phyloP scores from a whole-genome alignment of 768 basidiomycete species.

The Calocybe cyanea region DNA sequence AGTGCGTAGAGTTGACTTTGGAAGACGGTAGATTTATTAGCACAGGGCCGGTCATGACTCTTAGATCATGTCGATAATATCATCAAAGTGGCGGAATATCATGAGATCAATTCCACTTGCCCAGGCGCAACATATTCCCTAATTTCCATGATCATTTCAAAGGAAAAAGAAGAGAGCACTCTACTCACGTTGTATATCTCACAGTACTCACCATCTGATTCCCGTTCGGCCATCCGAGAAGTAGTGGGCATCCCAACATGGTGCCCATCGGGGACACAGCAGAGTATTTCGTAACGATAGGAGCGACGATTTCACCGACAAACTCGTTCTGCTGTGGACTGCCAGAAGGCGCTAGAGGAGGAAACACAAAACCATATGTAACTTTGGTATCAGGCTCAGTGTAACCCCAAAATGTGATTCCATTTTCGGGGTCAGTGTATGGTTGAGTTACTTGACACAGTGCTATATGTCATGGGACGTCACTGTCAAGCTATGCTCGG shows the following conservation, averaged over 20 bases:
- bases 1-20: constrained; percentile 54
- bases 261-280: constrained; percentile 50
- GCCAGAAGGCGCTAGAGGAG: constrained; percentile 30
- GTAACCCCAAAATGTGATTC: constrained; percentile 47
- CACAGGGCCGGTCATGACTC: constrained; percentile 44
- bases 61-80: constrained; percentile 13
- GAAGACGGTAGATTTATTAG: constrained; percentile 50
- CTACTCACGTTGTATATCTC: constrained; percentile 49
- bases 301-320: constrained; percentile 59
- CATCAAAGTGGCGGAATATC: neutral
- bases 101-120: constrained; percentile 23
- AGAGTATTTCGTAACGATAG: constrained; percentile 49
- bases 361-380: constrained; percentile 50
- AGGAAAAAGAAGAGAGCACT: too few relatives aligned
- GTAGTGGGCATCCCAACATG: constrained; percentile 52
- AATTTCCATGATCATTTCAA: neutral
- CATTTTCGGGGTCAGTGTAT: constrained; percentile 51
- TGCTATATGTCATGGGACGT: constrained; percentile 24
- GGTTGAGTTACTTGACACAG: constrained; percentile 40
- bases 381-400: constrained; percentile 39
- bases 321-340: constrained; percentile 44
- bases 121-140: constrained; percentile 51
- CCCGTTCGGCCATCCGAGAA: constrained; percentile 60
- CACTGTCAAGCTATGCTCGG: neutral
- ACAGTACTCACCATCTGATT: constrained; percentile 48